Conservation (phyloP, 2,329 filamentous ascomycete genomes). For the Alternaria triticina region DNA sequence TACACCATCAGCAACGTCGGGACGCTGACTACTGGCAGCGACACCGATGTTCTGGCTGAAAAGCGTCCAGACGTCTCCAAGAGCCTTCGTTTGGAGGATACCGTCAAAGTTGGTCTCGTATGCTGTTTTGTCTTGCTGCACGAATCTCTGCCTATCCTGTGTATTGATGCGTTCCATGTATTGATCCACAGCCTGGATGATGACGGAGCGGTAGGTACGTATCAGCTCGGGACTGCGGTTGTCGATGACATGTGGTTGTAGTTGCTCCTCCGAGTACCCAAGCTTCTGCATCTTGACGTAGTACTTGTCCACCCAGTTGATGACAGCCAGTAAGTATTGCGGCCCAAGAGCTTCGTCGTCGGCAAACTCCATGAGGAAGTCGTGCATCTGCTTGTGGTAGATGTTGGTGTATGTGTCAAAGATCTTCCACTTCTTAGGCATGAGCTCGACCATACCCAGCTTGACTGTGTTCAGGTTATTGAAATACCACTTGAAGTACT, state of each 20-base stretch:
- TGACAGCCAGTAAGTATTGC: conserved; percentile 86
- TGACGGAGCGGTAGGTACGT: conserved; percentile 90
- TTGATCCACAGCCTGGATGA: conserved; percentile 93
- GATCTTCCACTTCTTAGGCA: conserved; percentile 97
- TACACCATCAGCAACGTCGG: conserved; percentile 92
- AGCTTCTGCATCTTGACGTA: conserved; percentile 95
- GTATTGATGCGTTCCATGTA: conserved; percentile 95
- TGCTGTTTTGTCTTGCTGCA: conserved; percentile 77
- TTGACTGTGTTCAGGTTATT: conserved; percentile 96
- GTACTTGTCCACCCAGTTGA: conserved; percentile 95
- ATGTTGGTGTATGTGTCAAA: conserved; percentile 87
- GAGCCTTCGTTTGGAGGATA: conserved; percentile 88
- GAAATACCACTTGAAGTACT: conserved; percentile 94
- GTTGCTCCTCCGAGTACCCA: conserved; percentile 76
- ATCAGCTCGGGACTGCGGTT: conserved; percentile 89
- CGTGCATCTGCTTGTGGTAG: conserved; percentile 95
- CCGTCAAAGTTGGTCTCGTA: conserved; percentile 79
- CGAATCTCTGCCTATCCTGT: conserved; percentile 81
- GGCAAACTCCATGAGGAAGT: conserved; percentile 82
- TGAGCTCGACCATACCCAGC: conserved; percentile 86
- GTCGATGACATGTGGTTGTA: conserved; percentile 86
- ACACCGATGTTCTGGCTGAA: conserved; percentile 89
- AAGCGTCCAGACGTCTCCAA: conserved; percentile 98
- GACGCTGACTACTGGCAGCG: conserved; percentile 81
- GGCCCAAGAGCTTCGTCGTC: conserved; percentile 86